Conservation (phyloP, 306 rosid species). For the Rubus parviflorus region DNA sequence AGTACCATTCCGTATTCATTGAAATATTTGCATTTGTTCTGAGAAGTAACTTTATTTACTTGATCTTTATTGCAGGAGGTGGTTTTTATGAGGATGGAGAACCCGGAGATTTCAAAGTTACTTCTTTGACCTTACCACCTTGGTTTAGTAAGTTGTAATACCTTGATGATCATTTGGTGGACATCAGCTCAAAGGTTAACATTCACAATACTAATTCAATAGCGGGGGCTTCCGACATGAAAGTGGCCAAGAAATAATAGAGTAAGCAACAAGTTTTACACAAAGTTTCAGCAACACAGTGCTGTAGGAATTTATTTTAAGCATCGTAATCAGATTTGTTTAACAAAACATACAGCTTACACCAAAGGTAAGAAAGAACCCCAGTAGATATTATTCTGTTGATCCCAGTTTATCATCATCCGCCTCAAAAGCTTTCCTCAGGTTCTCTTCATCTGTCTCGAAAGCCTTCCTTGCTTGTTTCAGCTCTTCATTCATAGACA, state of each 20-base stretch:
- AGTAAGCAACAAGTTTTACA: not conserved
- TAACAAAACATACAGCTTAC: not conserved
- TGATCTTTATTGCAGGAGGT: slow-evolving; percentile 60
- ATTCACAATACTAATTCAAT: no score
- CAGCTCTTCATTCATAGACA: slow-evolving; percentile 86
- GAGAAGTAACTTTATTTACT: not conserved
- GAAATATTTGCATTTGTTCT: not conserved
- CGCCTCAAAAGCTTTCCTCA: slow-evolving; percentile 70
- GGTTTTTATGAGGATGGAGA: slow-evolving; percentile 96
- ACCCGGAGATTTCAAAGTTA: slow-evolving; percentile 89
- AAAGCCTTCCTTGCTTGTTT: slow-evolving; percentile 90
- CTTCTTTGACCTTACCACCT: slow-evolving; percentile 28
- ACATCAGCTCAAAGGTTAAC: slow-evolving; percentile 83
- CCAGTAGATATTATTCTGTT: slow-evolving; percentile 13
- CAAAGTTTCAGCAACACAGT: not conserved
- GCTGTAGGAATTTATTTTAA: not conserved
- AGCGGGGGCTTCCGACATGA: not conserved
- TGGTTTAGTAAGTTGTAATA: slow-evolving; percentile 25
- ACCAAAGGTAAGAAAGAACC: not conserved
- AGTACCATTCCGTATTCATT: not conserved
- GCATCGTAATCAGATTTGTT: not conserved
- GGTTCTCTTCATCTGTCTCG: slow-evolving; percentile 71
- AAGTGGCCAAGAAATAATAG: not conserved
- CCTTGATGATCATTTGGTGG: slow-evolving; percentile 83
- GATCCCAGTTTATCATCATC: slow-evolving; percentile 48